Conservation (phyloP, 805 yeast species). For the Candida gorgasii region DNA sequence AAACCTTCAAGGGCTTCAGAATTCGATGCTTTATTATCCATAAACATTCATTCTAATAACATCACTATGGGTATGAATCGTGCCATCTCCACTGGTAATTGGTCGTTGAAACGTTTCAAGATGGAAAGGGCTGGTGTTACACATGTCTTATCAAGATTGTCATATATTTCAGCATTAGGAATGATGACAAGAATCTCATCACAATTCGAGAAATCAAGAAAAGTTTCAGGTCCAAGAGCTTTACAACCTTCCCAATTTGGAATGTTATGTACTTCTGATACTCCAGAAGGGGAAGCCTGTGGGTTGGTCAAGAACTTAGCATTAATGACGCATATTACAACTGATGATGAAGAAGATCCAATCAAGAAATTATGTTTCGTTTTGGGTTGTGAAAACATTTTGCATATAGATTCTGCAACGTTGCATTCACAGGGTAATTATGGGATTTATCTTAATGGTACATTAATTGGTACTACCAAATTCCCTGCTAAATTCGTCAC, state of each 20-base stretch:
- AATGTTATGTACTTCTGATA: constrained; percentile 97
- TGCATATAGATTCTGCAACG: constrained; percentile 77
- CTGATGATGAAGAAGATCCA: constrained; percentile 96
- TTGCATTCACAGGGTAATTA: constrained; percentile 75
- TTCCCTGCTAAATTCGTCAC: constrained; percentile 81
- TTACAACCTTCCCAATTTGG: constrained; percentile 99
- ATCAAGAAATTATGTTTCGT: constrained; percentile 72
- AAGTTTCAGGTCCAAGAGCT: constrained; percentile 98
- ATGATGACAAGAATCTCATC: constrained; percentile 99
- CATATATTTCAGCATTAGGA: constrained; percentile 93
- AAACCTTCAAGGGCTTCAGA: constrained; percentile 94
- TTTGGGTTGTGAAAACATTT: constrained; percentile 87
- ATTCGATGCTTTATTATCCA: constrained; percentile 87
- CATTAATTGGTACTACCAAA: constrained; percentile 85
- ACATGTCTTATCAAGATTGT: constrained; percentile 86
- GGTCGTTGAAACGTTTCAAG: constrained; percentile 98
- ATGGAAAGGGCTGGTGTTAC: constrained; percentile 99
- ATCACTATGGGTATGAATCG: constrained; percentile 93
- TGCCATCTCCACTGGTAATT: constrained; percentile 97
- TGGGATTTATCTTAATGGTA: constrained; percentile 92
- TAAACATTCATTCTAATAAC: constrained; percentile 88
- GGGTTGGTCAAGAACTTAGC: constrained; percentile 97
- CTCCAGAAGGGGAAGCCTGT: constrained; percentile 99
- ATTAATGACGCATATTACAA: constrained; percentile 96
- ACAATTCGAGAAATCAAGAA: constrained; percentile 97